Conservation (phyloP, 768 basidiomycete species). For the Hygrophoropsis aurantiaca region DNA sequence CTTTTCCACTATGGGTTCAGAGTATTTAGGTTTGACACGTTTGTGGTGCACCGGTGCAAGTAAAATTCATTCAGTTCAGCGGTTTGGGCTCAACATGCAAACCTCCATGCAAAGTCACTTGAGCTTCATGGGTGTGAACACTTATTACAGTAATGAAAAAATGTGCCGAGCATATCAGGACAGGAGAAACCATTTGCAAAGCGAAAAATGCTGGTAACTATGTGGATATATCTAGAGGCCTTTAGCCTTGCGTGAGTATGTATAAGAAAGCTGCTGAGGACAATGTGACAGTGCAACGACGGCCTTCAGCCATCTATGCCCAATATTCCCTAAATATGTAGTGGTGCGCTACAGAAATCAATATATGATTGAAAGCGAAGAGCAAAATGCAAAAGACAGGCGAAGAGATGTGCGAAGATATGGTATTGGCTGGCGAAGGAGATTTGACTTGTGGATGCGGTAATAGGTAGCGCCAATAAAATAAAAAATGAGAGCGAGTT, state of each 20-base stretch:
- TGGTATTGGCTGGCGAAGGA: too few relatives aligned
- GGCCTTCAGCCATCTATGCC: slow-evolving; percentile 30
- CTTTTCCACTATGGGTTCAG: too few relatives aligned
- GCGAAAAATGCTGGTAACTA: slow-evolving; percentile 17
- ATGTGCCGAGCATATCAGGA: too few relatives aligned
- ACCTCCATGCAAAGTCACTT: too few relatives aligned
- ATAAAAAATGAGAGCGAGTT: slow-evolving; percentile 2
- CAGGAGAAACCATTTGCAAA: slow-evolving; percentile 5
- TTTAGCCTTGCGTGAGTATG: slow-evolving; percentile 34
- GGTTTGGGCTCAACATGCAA: too few relatives aligned
- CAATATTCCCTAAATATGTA: slow-evolving; percentile 12
- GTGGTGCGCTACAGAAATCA: slow-evolving; percentile 4
- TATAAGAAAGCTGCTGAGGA: slow-evolving; percentile 8
- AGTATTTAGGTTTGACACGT: too few relatives aligned
- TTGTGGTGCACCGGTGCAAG: too few relatives aligned
- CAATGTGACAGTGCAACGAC: slow-evolving; percentile 6
- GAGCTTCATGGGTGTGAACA: too few relatives aligned
- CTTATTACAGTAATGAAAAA: too few relatives aligned
- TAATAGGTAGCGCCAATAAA: slow-evolving; percentile 19
- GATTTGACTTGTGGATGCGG: not conserved
- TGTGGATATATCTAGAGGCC: slow-evolving; percentile 29
- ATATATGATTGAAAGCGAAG: not conserved
- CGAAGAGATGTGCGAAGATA: slow-evolving; percentile 6
- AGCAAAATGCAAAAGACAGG: not conserved
- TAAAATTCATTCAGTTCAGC: too few relatives aligned